Conservation (phyloP, 2,329 filamentous ascomycete genomes). For the Fusarium miscanthi region DNA sequence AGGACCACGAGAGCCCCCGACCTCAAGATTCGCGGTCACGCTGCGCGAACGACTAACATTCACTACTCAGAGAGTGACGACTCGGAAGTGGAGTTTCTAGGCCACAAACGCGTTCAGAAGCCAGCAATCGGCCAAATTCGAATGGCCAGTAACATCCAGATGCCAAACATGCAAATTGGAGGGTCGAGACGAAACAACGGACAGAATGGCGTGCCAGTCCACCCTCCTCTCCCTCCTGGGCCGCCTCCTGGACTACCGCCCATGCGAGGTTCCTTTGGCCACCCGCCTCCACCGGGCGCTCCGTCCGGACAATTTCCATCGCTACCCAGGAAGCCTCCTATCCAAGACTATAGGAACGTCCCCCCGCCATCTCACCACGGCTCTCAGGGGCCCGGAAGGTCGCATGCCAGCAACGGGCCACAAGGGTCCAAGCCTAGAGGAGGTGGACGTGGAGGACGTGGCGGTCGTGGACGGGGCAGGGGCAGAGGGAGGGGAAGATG, state of each 20-base stretch:
- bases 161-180: conserved; percentile 44
- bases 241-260: conserved; percentile 49
- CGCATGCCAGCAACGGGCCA: conserved; percentile 30
- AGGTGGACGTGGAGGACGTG: conserved; percentile 39
- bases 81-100: conserved; percentile 58
- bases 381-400: conserved; percentile 18
- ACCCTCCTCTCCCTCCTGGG: conserved; percentile 55
- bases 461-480: conserved; percentile 46
- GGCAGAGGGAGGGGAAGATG: conserved; percentile 47
- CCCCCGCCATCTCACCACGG: conserved; percentile 44
- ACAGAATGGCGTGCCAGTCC: conserved; percentile 36
- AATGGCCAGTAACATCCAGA: conserved; percentile 55
- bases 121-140: conserved; percentile 51
- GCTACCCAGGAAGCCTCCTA: conserved; percentile 48
- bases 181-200: conserved; percentile 29
- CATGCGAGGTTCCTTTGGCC: conserved; percentile 34
- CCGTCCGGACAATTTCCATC: conserved; percentile 39
- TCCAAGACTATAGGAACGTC: conserved; percentile 45
- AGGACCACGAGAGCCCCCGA: conserved; percentile 41
- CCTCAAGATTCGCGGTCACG: conserved; percentile 50
- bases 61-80: conserved; percentile 61
- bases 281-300: conserved; percentile 42
- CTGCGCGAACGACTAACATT: conserved; percentile 52
- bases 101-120: conserved; percentile 49
- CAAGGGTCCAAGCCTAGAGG: conserved; percentile 36